phyloP scores from a whole-genome alignment of 495 filamentous ascomycete species.

The Trichoderma virens region DNA sequence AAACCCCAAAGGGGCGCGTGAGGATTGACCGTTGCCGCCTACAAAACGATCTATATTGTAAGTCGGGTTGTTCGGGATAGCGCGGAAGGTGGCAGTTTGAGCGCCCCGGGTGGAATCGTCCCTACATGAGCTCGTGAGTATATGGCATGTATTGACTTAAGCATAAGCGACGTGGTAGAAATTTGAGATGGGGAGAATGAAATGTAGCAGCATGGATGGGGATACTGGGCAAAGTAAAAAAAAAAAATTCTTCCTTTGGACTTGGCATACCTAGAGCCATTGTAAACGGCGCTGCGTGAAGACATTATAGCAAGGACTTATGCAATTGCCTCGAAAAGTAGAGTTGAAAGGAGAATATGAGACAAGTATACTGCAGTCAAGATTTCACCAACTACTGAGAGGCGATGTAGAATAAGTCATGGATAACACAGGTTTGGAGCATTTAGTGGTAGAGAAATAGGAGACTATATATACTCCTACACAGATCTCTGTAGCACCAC shows the following conservation, averaged over 20 bases:
- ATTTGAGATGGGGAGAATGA: neutral
- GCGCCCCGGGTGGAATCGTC: neutral
- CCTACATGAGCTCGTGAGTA: neutral
- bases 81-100: neutral
- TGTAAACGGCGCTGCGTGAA: neutral
- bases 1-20: neutral
- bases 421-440: no score
- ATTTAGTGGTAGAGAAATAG: no score
- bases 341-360: neutral
- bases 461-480: no score
- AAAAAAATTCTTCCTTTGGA: neutral
- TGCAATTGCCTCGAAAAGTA: neutral
- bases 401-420: no score
- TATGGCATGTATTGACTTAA: neutral
- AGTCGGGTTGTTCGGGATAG: neutral
- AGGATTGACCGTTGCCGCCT: neutral
- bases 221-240: neutral
- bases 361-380: neutral
- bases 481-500: neutral
- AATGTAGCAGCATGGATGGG: neutral
- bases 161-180: no score
- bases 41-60: neutral
- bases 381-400: no score
- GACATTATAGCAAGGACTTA: neutral
- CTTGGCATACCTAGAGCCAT: no score